A percentile compares a stretch with the other conserved stretches of the same genome.
Evolutionary conservation across 495 filamentous ascomycete species (phyloP).

Genomic region (Trichoderma asperelloides): DNA sequence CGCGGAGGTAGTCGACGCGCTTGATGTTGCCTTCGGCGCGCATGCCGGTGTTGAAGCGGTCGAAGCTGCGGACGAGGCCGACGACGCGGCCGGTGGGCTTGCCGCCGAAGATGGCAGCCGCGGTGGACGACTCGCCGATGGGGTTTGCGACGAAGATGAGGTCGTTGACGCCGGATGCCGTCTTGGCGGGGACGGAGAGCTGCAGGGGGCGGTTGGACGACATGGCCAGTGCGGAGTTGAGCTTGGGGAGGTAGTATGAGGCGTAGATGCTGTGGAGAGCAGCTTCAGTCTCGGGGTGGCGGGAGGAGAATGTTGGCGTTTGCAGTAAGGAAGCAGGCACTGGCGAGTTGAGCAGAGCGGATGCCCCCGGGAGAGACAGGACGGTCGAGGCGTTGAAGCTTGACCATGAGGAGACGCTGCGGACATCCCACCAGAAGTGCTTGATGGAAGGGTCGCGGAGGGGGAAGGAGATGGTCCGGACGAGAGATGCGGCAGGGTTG

Average conservation of each 20-base stretch:
- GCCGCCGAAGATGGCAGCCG: conserved; percentile 54
- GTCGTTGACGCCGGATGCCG: conserved; percentile 51
- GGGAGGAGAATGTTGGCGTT: conserved; percentile 40
- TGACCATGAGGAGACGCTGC: conserved; percentile 74
- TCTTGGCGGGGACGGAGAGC: conserved; percentile 45
- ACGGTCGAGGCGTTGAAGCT: conserved; percentile 67
- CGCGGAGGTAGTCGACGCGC: conserved; percentile 76
- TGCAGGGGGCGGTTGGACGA: conserved; percentile 53
- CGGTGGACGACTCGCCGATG: conserved; percentile 34
- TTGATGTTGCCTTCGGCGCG: conserved; percentile 70
- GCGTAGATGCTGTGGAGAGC: conserved; percentile 61
- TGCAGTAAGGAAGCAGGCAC: conserved; percentile 58
- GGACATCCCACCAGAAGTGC: conserved; percentile 92
- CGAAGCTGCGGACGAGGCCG: conserved; percentile 78
- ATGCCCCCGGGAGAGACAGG: conserved; percentile 60
- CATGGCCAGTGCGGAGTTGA: conserved; percentile 67
- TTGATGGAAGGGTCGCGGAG: conserved; percentile 60
- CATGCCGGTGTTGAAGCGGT: conserved; percentile 91
- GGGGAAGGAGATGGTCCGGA: conserved; percentile 66
- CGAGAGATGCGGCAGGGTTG: conserved; percentile 74
- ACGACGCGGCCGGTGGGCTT: conserved; percentile 72
- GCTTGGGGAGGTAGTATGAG: conserved; percentile 63
- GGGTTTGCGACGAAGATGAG: conserved; percentile 62
- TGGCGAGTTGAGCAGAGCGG: conserved; percentile 61
- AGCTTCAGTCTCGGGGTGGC: conserved; percentile 64